Conservation (phyloP, 805 yeast genomes). For the Saturnispora hagleri region DNA sequence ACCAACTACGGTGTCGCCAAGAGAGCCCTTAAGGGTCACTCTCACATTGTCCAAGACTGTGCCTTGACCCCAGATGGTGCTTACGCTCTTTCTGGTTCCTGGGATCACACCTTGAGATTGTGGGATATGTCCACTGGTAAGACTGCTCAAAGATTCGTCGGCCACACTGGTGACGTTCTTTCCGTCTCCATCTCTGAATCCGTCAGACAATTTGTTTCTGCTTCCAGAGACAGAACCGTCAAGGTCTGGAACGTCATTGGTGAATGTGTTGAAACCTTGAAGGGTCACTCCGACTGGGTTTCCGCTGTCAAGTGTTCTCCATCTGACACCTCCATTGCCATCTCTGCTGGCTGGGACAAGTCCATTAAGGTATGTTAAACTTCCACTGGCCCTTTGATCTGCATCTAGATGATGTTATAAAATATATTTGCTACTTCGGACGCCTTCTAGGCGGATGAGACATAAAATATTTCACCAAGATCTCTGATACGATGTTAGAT, state of each 20-base stretch:
- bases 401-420: constrained; percentile 54
- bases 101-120: constrained; percentile 99
- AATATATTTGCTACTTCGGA: constrained; percentile 99
- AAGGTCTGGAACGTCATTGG: constrained; percentile 99
- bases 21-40: constrained; percentile 96
- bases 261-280: constrained; percentile 88
- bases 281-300: constrained; percentile 99
- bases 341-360: constrained; percentile 99
- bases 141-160: constrained; percentile 89
- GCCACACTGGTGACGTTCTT: constrained; percentile 96
- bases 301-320: constrained; percentile 97
- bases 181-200: constrained; percentile 93
- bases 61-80: constrained; percentile 96
- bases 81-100: constrained; percentile 96
- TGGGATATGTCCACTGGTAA: constrained; percentile 96
- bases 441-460: constrained; percentile 82
- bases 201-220: constrained; percentile 97
- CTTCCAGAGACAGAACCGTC: constrained; percentile 98
- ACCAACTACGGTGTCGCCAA: constrained; percentile 97
- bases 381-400: background rate
- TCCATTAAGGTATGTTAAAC: constrained; percentile 73
- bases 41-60: constrained; percentile 97
- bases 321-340: constrained; percentile 58
- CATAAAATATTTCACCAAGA: constrained; percentile 91
- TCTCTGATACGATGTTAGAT: constrained; percentile 61